Evolutionary conservation across 176 grass and related monocot species (phyloP).

Genomic region (Zizania latifolia): DNA sequence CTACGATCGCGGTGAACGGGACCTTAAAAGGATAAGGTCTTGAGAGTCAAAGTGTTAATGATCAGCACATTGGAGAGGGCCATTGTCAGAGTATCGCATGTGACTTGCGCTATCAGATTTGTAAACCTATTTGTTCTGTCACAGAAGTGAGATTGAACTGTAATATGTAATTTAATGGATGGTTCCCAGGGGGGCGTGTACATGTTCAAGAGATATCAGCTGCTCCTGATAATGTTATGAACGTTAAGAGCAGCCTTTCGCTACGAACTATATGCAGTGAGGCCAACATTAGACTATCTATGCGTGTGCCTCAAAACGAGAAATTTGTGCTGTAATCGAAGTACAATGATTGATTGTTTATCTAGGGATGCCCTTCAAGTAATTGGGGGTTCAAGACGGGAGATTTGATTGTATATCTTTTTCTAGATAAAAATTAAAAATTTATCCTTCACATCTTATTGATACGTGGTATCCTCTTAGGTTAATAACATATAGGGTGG

Average conservation of each 20-base stretch:
- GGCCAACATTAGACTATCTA: background rate
- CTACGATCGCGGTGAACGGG: slow-evolving; percentile 32
- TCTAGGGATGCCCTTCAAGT: too few relatives aligned
- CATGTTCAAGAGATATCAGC: background rate
- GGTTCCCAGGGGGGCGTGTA: background rate
- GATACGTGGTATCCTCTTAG: too few relatives aligned
- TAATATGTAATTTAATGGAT: background rate
- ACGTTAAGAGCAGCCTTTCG: background rate
- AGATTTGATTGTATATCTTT: too few relatives aligned
- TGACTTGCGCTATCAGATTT: background rate
- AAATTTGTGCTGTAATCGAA: background rate
- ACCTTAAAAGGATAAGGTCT: slow-evolving; percentile 34
- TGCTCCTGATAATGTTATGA: background rate
- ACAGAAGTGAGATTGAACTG: background rate
- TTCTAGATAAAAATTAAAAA: too few relatives aligned
- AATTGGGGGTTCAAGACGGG: too few relatives aligned
- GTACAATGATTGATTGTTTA: background rate
- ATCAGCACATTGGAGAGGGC: background rate
- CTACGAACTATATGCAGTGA: background rate
- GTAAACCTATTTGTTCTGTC: slow-evolving; percentile 1
- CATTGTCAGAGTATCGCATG: background rate
- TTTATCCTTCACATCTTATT: too few relatives aligned
- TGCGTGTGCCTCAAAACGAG: background rate
- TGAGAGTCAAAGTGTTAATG: slow-evolving; percentile 9
- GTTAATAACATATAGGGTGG: too few relatives aligned